These are phyloP conservation scores for Fusarium transvaalense DNA, from an alignment of 2,329 filamentous ascomycete genomes.

Conservation along the genomic window DNA sequence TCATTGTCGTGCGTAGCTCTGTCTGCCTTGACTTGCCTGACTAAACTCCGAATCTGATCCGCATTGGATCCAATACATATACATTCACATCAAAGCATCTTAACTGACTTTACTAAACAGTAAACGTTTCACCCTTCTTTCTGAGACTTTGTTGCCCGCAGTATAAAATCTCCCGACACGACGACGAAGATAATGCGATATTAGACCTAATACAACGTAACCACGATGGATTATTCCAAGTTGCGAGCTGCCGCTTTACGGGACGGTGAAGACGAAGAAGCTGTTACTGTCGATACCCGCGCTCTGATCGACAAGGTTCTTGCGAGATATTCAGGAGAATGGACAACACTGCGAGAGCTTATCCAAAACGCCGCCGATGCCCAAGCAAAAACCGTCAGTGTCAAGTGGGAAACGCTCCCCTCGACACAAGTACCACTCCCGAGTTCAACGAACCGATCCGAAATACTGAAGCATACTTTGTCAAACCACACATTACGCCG, in stretches of 20 bases:
- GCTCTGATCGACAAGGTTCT: constrained; percentile 98
- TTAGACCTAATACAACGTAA: constrained; percentile 21
- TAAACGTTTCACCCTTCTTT: background rate
- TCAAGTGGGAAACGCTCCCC: constrained; percentile 92
- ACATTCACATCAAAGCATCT: background rate
- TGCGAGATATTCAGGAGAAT: constrained; percentile 95
- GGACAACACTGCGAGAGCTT: constrained; percentile 89
- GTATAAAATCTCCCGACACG: background rate
- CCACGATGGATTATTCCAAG: constrained; percentile 76
- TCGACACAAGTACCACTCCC: constrained; percentile 82
- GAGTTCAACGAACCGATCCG: constrained; percentile 72
- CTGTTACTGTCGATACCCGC: constrained; percentile 96
- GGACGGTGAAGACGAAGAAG: constrained; percentile 91
- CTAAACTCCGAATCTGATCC: constrained; percentile 12
- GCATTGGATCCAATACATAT: too few relatives aligned
- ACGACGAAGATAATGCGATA: constrained; percentile 32
- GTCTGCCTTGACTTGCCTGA: constrained; percentile 29
- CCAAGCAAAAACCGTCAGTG: constrained; percentile 86
- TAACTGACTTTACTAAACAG: constrained; percentile 13
- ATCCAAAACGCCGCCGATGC: constrained; percentile 99
- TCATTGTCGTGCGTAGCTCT: constrained; percentile 35
- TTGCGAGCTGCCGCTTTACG: constrained; percentile 89
- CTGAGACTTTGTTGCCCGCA: background rate
- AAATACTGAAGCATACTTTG: constrained; percentile 84
- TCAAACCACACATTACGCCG: constrained; percentile 87